A percentile compares a stretch with the other conserved stretches of the same genome.
phyloP scores from a whole-genome alignment of 306 rosid species.

The Cicer cuneatum region DNA sequence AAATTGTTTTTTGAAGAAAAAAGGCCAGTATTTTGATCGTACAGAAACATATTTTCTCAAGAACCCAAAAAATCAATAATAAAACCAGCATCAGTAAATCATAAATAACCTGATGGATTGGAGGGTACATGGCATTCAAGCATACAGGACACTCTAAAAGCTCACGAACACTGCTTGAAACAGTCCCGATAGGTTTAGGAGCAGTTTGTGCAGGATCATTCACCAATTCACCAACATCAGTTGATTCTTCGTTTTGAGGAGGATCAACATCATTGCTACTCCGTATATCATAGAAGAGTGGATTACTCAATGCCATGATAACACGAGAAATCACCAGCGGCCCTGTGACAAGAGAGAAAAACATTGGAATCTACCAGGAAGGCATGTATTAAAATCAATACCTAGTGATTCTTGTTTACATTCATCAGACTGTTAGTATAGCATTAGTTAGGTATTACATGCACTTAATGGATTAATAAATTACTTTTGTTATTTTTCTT shows the following conservation, averaged over 20 bases:
- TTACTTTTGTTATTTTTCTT: too few relatives aligned
- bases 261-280: conserved; percentile 82
- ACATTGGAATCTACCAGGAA: conserved; percentile 22
- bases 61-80: conserved; percentile 29
- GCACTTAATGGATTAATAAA: not conserved
- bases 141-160: conserved; percentile 96
- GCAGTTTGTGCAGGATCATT: conserved; percentile 61
- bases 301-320: conserved; percentile 71
- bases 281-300: conserved; percentile 72
- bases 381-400: conserved; percentile 14
- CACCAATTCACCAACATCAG: conserved; percentile 64
- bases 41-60: conserved; percentile 4
- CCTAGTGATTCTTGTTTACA: not conserved
- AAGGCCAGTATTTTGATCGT: not conserved
- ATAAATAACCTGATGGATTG: conserved; percentile 83
- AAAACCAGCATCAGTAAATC: conserved; percentile 1
- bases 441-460: not conserved
- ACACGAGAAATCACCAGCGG: conserved; percentile 26
- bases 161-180: conserved; percentile 89
- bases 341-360: conserved; percentile 31
- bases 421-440: not conserved
- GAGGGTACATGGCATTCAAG: conserved; percentile 95
- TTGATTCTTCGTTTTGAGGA: conserved; percentile 70
- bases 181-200: conserved; percentile 62
- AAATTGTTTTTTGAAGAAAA: conserved; percentile 9